phyloP scores from a whole-genome alignment of 2,329 filamentous ascomycete species.

The Arthrinium phaeospermum region DNA sequence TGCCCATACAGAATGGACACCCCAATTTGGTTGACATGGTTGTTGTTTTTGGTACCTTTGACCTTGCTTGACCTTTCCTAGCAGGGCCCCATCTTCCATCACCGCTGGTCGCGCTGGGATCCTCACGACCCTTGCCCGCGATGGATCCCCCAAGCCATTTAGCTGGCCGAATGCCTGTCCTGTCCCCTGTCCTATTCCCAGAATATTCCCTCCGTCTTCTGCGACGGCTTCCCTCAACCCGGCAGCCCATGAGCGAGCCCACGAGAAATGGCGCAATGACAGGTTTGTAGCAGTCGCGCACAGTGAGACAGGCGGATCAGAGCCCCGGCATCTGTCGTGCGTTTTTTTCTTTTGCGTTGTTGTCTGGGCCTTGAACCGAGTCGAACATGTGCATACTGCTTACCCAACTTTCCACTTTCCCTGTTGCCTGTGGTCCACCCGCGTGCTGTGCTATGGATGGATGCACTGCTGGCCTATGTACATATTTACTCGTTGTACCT shows the following conservation, averaged over 20 bases:
- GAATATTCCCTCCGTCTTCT: neutral
- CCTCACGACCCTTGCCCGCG: neutral
- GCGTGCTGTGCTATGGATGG: neutral
- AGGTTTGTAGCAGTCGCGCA: constrained; percentile 6
- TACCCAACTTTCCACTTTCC: neutral
- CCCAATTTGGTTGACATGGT: constrained; percentile 22
- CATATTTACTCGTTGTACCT: neutral
- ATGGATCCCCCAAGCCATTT: constrained; percentile 7
- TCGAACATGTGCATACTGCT: neutral
- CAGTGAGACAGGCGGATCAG: neutral
- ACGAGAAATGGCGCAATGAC: constrained; percentile 5
- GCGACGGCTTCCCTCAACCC: neutral
- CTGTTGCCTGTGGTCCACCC: neutral
- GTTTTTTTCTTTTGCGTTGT: neutral
- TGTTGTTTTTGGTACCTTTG: constrained; percentile 22
- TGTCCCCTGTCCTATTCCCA: neutral
- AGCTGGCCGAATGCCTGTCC: neutral
- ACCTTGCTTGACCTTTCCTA: neutral
- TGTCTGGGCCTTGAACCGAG: neutral
- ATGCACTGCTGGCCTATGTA: neutral
- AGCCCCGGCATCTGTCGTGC: neutral
- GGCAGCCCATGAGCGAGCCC: neutral
- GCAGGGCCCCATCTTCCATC: neutral
- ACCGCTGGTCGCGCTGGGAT: constrained; percentile 15
- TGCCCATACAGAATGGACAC: constrained; percentile 10